Evolutionary conservation across 2,329 filamentous ascomycete genomes (phyloP).

Genomic region (Penicillium sp.): DNA sequence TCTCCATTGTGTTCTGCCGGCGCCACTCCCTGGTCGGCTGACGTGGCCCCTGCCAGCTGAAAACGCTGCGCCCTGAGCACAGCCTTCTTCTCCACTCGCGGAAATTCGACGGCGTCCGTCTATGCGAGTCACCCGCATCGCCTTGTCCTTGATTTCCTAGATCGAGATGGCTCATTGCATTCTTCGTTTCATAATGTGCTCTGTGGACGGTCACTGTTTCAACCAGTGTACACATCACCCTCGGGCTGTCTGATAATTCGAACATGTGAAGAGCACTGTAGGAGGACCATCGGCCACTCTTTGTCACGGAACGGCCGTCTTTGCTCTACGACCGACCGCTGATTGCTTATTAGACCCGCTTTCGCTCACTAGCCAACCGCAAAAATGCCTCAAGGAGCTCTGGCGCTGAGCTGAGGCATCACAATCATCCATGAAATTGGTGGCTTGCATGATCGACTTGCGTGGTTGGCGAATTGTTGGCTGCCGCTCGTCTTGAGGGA

Average conservation of each 20-base stretch:
- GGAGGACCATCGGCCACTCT: background rate
- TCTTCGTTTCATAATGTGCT: background rate
- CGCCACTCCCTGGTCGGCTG: background rate
- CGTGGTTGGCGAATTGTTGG: background rate
- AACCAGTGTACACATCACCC: background rate
- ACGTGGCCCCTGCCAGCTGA: background rate
- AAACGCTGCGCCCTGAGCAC: background rate
- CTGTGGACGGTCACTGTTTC: background rate
- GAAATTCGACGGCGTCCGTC: background rate
- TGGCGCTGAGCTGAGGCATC: background rate
- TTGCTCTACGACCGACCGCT: background rate
- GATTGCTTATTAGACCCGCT: background rate
- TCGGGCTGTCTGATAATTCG: background rate
- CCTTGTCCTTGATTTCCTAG: too few relatives aligned
- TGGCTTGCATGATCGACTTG: conserved; percentile 2
- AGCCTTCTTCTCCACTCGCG: background rate
- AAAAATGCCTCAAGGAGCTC: conserved; percentile 6
- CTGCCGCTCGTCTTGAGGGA: background rate
- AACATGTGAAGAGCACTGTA: background rate
- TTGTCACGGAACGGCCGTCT: background rate
- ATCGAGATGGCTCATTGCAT: too few relatives aligned
- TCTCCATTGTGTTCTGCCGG: background rate
- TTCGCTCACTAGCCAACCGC: background rate
- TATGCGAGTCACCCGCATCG: background rate
- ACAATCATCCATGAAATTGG: conserved; percentile 1